phyloP scores from a whole-genome alignment of 306 rosid genomes.

The Quercus engelmannii region DNA sequence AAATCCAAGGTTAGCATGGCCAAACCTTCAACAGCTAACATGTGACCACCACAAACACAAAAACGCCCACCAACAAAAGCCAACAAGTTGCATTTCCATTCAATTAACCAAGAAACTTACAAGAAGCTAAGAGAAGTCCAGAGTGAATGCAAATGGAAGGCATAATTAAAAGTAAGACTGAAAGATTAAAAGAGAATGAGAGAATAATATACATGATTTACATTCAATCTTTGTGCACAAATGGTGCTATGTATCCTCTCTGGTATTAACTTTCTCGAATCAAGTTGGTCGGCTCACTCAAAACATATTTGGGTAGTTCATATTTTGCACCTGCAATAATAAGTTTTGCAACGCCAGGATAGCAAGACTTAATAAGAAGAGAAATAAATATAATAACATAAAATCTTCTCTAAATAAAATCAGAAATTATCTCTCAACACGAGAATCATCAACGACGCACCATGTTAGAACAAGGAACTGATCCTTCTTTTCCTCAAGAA shows the following conservation, averaged over 20 bases:
- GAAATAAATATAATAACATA: conserved; percentile 6
- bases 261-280: conserved; percentile 58
- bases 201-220: conserved; percentile 74
- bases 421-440: not conserved
- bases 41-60: no score
- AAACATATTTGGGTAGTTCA: conserved; percentile 91
- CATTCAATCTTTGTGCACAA: conserved; percentile 55
- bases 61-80: no score
- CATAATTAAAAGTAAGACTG: conserved; percentile 33
- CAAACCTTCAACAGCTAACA: no score
- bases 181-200: conserved; percentile 49
- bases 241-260: conserved; percentile 31
- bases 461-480: not conserved
- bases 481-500: no score
- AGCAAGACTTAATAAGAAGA: not conserved
- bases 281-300: conserved; percentile 98
- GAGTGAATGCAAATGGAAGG: conserved; percentile 27
- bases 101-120: not conserved
- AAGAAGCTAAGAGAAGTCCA: conserved; percentile 17
- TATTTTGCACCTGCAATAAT: conserved; percentile 84
- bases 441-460: not conserved
- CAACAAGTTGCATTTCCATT: no score
- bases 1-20: no score
- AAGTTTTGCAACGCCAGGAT: not conserved
- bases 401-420: conserved; percentile 9